A percentile compares a stretch with the other conserved stretches of the same genome.
Conservation (phyloP, 768 basidiomycete genomes). For the Pilatotrama ljubarskyi region DNA sequence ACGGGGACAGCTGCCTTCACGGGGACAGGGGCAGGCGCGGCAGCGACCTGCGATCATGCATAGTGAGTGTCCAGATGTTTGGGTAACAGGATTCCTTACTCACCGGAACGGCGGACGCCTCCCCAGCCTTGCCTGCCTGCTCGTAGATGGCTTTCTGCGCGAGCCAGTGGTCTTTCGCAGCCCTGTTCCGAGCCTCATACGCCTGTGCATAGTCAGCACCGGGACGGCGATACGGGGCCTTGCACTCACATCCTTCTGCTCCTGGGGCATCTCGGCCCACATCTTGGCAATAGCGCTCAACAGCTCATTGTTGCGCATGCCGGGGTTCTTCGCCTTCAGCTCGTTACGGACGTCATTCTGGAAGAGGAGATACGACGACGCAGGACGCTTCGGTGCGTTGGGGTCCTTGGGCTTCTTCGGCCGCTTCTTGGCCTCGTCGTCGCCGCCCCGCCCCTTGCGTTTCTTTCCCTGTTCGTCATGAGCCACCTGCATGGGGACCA, state of each 20-base stretch:
- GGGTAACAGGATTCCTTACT: neutral
- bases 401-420: constrained; percentile 80
- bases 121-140: constrained; percentile 46
- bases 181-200: constrained; percentile 52
- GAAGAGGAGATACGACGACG: constrained; percentile 91
- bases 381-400: constrained; percentile 91
- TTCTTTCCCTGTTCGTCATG: constrained; percentile 44
- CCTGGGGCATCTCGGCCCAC: constrained; percentile 69
- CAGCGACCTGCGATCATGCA: neutral
- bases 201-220: constrained; percentile 37
- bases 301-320: constrained; percentile 69
- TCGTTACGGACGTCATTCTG: constrained; percentile 86
- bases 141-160: constrained; percentile 67
- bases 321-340: constrained; percentile 65
- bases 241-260: constrained; percentile 74
- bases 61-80: neutral
- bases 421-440: constrained; percentile 41
- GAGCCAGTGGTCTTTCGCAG: constrained; percentile 65
- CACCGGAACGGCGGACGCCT: constrained; percentile 42
- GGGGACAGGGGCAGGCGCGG: constrained; percentile 6
- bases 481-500: constrained; percentile 16
- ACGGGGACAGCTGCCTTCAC: neutral
- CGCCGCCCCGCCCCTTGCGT: constrained; percentile 43
- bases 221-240: neutral
- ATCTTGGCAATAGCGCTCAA: constrained; percentile 67